Conservation (phyloP, 192 early-diverging fungal species). For the Thoreauomyces humboldtii region DNA sequence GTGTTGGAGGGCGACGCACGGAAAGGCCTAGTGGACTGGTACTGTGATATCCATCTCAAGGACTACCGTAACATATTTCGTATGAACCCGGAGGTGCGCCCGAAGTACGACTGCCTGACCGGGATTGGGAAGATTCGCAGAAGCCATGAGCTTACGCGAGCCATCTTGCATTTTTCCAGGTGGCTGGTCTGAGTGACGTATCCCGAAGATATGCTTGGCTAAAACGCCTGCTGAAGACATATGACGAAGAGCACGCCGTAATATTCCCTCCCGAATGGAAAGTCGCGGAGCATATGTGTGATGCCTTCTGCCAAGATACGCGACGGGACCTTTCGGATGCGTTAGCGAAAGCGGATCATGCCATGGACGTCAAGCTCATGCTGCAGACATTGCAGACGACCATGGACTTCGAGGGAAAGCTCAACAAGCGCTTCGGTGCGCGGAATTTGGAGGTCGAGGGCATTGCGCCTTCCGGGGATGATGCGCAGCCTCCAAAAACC, state of each 20-base stretch:
- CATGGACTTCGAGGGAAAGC: constrained; percentile 86
- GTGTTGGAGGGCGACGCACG: constrained; percentile 65
- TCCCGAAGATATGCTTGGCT: constrained; percentile 91
- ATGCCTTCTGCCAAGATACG: constrained; percentile 81
- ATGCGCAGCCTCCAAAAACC: constrained; percentile 27
- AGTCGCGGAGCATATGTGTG: constrained; percentile 64
- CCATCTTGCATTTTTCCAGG: no score
- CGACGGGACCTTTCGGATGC: constrained; percentile 68
- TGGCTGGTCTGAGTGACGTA: constrained; percentile 79
- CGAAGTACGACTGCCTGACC: not conserved
- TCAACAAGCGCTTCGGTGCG: constrained; percentile 65
- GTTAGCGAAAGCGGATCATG: constrained; percentile 51
- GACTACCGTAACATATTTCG: constrained; percentile 83
- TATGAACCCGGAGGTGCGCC: constrained; percentile 51
- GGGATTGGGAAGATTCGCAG: not conserved
- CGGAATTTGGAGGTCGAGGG: constrained; percentile 16
- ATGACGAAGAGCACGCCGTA: constrained; percentile 80
- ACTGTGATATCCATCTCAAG: constrained; percentile 77
- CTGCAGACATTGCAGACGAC: constrained; percentile 77
- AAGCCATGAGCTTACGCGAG: not conserved
- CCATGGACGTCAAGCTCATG: constrained; percentile 69
- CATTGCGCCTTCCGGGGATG: constrained; percentile 11
- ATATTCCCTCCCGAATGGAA: constrained; percentile 84
- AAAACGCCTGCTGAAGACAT: constrained; percentile 82
- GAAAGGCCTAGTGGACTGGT: constrained; percentile 69